Conservation (phyloP, 2,329 filamentous ascomycete species). For the Drechslerella coelobrocha region DNA sequence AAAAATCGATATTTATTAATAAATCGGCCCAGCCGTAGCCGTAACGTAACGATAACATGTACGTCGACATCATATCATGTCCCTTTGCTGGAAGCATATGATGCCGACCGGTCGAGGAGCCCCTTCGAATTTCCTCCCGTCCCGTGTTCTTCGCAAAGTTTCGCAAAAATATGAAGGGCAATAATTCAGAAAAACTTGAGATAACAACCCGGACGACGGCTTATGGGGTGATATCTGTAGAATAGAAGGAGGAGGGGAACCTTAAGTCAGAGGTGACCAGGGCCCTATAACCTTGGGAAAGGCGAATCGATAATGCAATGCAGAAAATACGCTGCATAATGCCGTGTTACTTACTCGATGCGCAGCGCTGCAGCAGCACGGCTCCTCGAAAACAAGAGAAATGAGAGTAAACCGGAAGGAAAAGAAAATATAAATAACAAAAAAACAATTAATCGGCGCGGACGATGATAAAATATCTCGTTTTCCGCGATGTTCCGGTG, state of each 20-base stretch:
- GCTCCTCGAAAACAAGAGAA: too few species aligned
- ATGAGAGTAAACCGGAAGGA: background rate
- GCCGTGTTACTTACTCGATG: constrained; percentile 17
- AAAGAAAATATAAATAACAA: constrained; percentile 16
- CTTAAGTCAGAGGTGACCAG: constrained; percentile 29
- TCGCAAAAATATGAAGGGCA: constrained; percentile 19
- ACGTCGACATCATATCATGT: too few species aligned
- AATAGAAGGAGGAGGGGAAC: constrained; percentile 23
- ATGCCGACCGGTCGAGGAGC: constrained; percentile 27
- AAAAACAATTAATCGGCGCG: constrained; percentile 1
- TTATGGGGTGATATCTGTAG: too few species aligned
- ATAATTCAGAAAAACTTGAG: background rate
- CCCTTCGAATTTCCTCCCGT: constrained; percentile 18
- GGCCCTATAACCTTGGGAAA: constrained; percentile 7
- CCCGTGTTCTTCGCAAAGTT: constrained; percentile 31
- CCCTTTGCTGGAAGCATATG: too few species aligned
- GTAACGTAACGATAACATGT: too few species aligned
- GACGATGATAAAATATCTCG: constrained; percentile 45
- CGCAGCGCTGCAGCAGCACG: too few species aligned
- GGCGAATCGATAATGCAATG: constrained; percentile 30
- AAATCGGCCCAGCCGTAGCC: background rate
- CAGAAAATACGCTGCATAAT: constrained; percentile 19
- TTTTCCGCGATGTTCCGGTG: constrained; percentile 42
- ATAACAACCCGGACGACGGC: background rate
- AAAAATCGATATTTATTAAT: background rate